phyloP scores from a whole-genome alignment of 768 basidiomycete genomes.

The Boletus sp. region DNA sequence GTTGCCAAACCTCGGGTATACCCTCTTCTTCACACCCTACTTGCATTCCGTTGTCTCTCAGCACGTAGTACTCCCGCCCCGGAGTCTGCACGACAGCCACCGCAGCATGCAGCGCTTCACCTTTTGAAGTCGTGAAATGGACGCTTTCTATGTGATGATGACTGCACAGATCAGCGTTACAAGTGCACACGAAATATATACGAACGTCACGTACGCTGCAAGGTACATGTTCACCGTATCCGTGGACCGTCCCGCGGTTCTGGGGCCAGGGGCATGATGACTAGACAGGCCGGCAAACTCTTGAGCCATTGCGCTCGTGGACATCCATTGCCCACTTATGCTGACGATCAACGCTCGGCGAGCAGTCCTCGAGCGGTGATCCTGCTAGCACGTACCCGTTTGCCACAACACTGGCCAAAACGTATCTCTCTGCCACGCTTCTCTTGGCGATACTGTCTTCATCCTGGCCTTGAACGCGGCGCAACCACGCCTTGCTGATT shows the following conservation, averaged over 20 bases:
- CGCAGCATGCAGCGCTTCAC: conserved; percentile 53
- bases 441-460: conserved; percentile 41
- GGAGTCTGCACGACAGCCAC: conserved; percentile 72
- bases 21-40: conserved; percentile 78
- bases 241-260: conserved; percentile 28
- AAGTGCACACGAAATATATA: background rate
- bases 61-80: conserved; percentile 61
- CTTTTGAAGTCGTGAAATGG: conserved; percentile 51
- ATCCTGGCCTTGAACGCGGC: conserved; percentile 43
- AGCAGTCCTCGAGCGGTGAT: background rate
- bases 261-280: conserved; percentile 9
- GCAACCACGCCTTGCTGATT: conserved; percentile 66
- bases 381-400: conserved; percentile 50
- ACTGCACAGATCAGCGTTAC: conserved; percentile 34
- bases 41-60: conserved; percentile 76
- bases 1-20: conserved; percentile 59
- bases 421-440: conserved; percentile 57
- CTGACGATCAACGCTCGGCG: conserved; percentile 34
- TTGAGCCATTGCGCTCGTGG: conserved; percentile 67
- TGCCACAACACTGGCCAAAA: conserved; percentile 67
- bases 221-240: conserved; percentile 59
- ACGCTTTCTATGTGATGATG: conserved; percentile 78
- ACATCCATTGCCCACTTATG: conserved; percentile 69
- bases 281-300: conserved; percentile 55
- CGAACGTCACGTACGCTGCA: conserved; percentile 50